Conservation (phyloP, 345 rosid genomes). For the Arabidopsis arenosa region DNA sequence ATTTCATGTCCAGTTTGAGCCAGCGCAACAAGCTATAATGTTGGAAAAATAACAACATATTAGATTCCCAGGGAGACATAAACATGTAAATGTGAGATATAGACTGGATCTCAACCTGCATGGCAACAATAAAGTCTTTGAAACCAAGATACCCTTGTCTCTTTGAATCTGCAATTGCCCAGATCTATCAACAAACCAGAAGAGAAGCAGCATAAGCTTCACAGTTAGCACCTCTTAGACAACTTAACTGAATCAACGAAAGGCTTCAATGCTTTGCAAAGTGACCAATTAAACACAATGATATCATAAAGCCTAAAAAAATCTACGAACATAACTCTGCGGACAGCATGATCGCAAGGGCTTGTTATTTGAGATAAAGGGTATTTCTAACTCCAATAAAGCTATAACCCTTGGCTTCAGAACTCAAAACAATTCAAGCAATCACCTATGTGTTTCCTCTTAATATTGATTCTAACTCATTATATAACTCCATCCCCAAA, state of each 20-base stretch:
- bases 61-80: slow-evolving; percentile 32
- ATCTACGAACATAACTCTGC: background rate
- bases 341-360: background rate
- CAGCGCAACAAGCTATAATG: slow-evolving; percentile 72
- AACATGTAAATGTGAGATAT: background rate
- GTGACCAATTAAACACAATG: background rate
- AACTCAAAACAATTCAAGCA: background rate
- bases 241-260: background rate
- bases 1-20: slow-evolving; percentile 73
- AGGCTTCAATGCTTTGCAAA: background rate
- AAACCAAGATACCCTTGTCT: slow-evolving; percentile 86
- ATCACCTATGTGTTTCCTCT: slow-evolving; percentile 1
- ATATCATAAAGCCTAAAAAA: background rate
- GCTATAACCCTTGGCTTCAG: background rate
- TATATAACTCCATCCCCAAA: slow-evolving; percentile 14
- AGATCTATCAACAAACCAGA: slow-evolving; percentile 54
- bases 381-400: background rate
- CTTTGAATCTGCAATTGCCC: slow-evolving; percentile 95
- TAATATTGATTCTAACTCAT: background rate
- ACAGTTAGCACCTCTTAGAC: slow-evolving; percentile 9
- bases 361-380: background rate
- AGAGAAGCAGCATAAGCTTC: slow-evolving; percentile 14
- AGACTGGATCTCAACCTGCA: slow-evolving; percentile 56
- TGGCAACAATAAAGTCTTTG: slow-evolving; percentile 70
- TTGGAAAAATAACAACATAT: slow-evolving; percentile 22